Conservation (phyloP, 2,329 filamentous ascomycete genomes). For the Xylaria sp. region DNA sequence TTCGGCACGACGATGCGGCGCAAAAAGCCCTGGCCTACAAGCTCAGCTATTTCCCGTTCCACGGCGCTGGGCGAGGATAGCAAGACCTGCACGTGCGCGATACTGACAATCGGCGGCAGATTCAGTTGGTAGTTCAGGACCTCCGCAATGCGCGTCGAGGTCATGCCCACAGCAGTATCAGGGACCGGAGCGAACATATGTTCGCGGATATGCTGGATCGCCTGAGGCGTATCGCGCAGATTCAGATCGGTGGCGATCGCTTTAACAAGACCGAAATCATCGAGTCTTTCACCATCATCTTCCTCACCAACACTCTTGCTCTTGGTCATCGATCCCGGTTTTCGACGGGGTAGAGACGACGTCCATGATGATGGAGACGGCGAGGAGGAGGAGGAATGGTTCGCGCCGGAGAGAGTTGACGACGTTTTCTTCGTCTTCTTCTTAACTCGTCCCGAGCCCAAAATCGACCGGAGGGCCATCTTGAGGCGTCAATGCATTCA, state of each 20-base stretch:
- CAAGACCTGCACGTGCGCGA: slow-evolving; percentile 61
- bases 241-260: slow-evolving; percentile 51
- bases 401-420: slow-evolving; percentile 22
- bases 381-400: slow-evolving; percentile 20
- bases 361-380: slow-evolving; percentile 23
- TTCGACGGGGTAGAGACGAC: slow-evolving; percentile 27
- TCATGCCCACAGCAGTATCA: slow-evolving; percentile 53
- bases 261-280: slow-evolving; percentile 54
- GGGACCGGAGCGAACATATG: slow-evolving; percentile 63
- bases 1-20: slow-evolving; percentile 59
- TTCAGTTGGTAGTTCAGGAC: slow-evolving; percentile 55
- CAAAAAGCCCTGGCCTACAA: slow-evolving; percentile 52
- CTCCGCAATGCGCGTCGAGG: slow-evolving; percentile 56
- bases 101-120: slow-evolving; percentile 59
- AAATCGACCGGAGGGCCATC: slow-evolving; percentile 32
- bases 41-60: slow-evolving; percentile 61
- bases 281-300: slow-evolving; percentile 44
- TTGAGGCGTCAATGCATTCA: slow-evolving; percentile 22
- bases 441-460: slow-evolving; percentile 33
- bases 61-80: slow-evolving; percentile 57
- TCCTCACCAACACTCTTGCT: slow-evolving; percentile 27
- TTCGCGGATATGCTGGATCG: slow-evolving; percentile 55
- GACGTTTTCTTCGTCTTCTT: slow-evolving; percentile 27
- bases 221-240: slow-evolving; percentile 58
- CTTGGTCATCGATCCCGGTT: slow-evolving; percentile 15